phyloP scores from a whole-genome alignment of 2,329 filamentous ascomycete species.

The Zasmidium angulare region DNA sequence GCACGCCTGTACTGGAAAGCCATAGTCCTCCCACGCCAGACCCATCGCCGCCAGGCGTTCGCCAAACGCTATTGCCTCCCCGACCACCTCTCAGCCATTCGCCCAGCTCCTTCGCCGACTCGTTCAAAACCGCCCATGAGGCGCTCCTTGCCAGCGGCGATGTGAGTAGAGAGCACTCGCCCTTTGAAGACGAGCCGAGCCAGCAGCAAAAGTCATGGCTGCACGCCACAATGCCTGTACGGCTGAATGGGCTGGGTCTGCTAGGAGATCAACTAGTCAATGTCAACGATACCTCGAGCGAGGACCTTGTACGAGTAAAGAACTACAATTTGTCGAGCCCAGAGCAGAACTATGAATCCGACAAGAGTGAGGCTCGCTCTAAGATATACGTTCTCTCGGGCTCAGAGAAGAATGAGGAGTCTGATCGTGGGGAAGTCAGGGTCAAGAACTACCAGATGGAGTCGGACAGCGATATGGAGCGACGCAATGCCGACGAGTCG shows the following conservation, averaged over 20 bases:
- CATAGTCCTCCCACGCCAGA: conserved; percentile 38
- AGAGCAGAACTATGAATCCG: conserved; percentile 4
- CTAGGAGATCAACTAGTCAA: background rate
- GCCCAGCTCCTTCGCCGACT: conserved; percentile 46
- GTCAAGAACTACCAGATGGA: conserved; percentile 23
- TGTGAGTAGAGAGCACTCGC: conserved; percentile 16
- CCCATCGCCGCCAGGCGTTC: conserved; percentile 33
- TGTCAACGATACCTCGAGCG: background rate
- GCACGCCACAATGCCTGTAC: background rate
- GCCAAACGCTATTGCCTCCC: conserved; percentile 19
- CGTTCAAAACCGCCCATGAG: conserved; percentile 48
- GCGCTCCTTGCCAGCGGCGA: conserved; percentile 37
- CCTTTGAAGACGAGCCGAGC: conserved; percentile 1
- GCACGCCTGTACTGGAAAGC: conserved; percentile 42
- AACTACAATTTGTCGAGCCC: background rate
- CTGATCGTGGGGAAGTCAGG: conserved; percentile 10
- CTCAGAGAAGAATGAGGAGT: conserved; percentile 3
- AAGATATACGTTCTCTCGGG: background rate
- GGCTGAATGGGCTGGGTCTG: background rate
- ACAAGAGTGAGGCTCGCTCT: background rate
- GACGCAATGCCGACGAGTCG: conserved; percentile 5
- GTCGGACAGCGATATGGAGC: conserved; percentile 22
- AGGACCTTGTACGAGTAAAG: background rate
- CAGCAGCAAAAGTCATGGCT: conserved; percentile 3
- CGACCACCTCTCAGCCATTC: conserved; percentile 24